A percentile compares a stretch with the other conserved stretches of the same genome.
phyloP scores from a whole-genome alignment of 75 land plant genomes.

The Sequoia sempervirens region DNA sequence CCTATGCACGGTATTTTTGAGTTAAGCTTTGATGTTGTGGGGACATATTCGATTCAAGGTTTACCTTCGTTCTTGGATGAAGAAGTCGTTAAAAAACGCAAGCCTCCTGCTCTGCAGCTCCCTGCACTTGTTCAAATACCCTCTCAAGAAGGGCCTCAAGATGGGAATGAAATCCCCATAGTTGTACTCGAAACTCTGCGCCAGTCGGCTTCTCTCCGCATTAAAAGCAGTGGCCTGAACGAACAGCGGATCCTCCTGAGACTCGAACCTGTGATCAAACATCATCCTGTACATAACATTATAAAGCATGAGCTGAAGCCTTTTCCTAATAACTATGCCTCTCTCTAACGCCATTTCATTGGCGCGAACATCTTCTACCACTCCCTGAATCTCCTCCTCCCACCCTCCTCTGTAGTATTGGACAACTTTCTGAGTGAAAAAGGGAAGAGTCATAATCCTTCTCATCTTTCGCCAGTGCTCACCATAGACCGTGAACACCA shows the following conservation, averaged over 20 bases:
- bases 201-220: conserved; percentile 63
- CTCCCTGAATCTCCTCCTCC: conserved; percentile 30
- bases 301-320: conserved; percentile 86
- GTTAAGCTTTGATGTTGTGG: too few species aligned
- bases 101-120: conserved; percentile 31
- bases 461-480: conserved; percentile 48
- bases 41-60: too few species aligned
- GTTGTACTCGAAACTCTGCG: conserved; percentile 80
- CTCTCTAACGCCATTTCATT: conserved; percentile 10
- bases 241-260: conserved; percentile 75
- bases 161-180: conserved; percentile 51
- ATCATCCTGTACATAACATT: conserved; percentile 81
- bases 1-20: too few species aligned
- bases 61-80: conserved; percentile 21
- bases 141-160: conserved; percentile 25
- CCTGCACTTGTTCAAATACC: conserved; percentile 26
- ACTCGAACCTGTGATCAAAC: conserved; percentile 72
- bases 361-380: conserved; percentile 18
- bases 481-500: conserved; percentile 44
- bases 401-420: conserved; percentile 26
- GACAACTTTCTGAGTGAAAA: conserved; percentile 44
- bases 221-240: conserved; percentile 49
- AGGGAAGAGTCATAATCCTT: conserved; percentile 42
- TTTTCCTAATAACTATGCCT: conserved; percentile 44
- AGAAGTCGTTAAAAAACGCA: conserved; percentile 27